Base-by-base conservation (phyloP, 352 stramenopile genomes). In the Globisporangium splendens region DNA sequence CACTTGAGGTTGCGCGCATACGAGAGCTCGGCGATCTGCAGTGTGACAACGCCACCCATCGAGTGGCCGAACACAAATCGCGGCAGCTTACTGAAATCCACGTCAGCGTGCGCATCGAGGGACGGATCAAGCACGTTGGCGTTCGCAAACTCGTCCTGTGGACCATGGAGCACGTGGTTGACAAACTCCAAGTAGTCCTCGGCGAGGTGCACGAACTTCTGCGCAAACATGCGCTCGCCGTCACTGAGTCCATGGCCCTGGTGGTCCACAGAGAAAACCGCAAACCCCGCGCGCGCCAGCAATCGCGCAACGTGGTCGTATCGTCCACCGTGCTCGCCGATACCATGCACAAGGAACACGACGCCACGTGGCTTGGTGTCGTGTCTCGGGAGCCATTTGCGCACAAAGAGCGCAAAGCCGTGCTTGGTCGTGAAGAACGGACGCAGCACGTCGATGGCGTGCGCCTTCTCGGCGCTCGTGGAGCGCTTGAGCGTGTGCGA, bases 171-270 rank as follows among this genome's bases (percentile, higher is more conserved):
- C 4, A 88, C 66, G 48, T 84, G 63, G 21, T 72, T 50, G 22
- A 89, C 63, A 50, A 86, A 86, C 54, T 88, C 67, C 33, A 83
- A 54, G 31, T 73, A 77, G 60, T 88, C 75, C 15, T 82, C 71
- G 1, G 72, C 64, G 15, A 84, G 64, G 49, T 89, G 58, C 51
- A 50, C 52, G 24, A 86, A 56, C 41, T 76, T 68, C 42, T 65
- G 42, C 28, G 77, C 72, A 56, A 80, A 83, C 59, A 80, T 73
- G 44, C 77, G 68, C 39, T 88, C 79, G 28, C 77, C 77, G 53
- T 89, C 77, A 55, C 77, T 88, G 31, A 69, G 54, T 17, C 79
- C 79, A 54, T 86, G 75, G 11, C 79, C 77, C 42, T 89, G 77
- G 48, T 82, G 70, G 66, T 88, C 77, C 43, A 88, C 73, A 20